Evolutionary conservation across 2,329 filamentous ascomycete genomes (phyloP).

Genomic region (Hymenoscyphus fraxineus): DNA sequence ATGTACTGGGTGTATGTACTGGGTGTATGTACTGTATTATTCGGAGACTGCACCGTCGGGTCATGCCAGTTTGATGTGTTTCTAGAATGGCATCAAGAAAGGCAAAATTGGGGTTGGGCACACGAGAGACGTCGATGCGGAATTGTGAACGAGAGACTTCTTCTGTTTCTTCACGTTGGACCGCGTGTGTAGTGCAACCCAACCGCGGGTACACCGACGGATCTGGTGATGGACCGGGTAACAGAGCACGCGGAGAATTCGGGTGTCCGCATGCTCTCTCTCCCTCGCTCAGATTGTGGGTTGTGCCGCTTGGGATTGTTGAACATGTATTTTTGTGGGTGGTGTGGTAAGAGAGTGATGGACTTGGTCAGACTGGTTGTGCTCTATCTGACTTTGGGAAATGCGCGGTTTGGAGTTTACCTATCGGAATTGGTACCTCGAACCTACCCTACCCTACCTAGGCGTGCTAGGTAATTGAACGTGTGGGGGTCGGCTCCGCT

Average conservation of each 20-base stretch:
- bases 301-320: slow-evolving; percentile 14
- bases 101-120: neutral
- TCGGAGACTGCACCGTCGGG: neutral
- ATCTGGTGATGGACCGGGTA: slow-evolving; percentile 20
- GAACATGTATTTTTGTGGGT: neutral
- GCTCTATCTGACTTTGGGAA: neutral
- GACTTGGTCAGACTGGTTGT: neutral
- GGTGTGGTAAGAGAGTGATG: neutral
- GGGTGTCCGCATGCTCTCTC: slow-evolving; percentile 22
- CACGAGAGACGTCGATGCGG: neutral
- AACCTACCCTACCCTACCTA: no score
- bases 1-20: no score
- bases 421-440: slow-evolving; percentile 18
- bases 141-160: neutral
- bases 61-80: neutral
- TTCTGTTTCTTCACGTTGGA: neutral
- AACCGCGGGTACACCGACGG: neutral
- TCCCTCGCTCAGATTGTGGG: slow-evolving; percentile 13
- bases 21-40: neutral
- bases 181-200: neutral
- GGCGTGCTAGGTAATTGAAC: no score
- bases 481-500: neutral
- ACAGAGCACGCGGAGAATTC: slow-evolving; percentile 23
- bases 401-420: neutral
- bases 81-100: neutral